A percentile compares a stretch with the other conserved stretches of the same genome.
Conservation (phyloP, 345 rosid species). For the Acer negundo region DNA sequence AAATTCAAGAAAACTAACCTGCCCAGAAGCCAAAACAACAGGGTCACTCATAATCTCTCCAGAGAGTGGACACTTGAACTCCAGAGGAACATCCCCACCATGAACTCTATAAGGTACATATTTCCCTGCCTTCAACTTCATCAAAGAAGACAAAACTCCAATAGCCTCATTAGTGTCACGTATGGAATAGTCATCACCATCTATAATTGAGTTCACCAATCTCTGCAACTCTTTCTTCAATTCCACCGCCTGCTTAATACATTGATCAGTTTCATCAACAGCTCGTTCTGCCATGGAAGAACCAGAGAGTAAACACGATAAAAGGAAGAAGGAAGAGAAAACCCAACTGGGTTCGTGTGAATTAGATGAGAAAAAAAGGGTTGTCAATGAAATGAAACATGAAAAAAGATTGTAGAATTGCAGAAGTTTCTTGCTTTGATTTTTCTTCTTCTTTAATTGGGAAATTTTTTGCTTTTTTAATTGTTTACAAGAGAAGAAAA, state of each 20-base stretch:
- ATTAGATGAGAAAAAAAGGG: constrained; percentile 1
- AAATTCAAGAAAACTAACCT: constrained; percentile 38
- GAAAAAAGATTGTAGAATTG: neutral
- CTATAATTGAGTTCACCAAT: constrained; percentile 32
- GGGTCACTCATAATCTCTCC: constrained; percentile 53
- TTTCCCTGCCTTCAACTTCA: constrained; percentile 30
- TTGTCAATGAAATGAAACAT: neutral
- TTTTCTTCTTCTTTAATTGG: neutral
- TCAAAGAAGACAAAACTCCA: constrained; percentile 31
- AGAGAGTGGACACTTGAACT: constrained; percentile 52
- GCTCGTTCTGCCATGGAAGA: constrained; percentile 32
- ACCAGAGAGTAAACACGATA: neutral
- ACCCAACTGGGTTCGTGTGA: neutral
- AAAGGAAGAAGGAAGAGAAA: neutral
- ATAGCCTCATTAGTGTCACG: constrained; percentile 40
- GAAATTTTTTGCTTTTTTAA: neutral
- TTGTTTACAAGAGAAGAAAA: neutral
- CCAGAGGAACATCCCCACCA: constrained; percentile 28
- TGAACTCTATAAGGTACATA: constrained; percentile 14
- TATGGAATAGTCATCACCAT: constrained; percentile 35
- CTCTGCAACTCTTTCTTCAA: constrained; percentile 44
- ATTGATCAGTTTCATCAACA: constrained; percentile 2
- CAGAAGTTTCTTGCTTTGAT: neutral
- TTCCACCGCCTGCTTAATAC: constrained; percentile 27
- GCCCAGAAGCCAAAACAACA: constrained; percentile 56